phyloP scores from a whole-genome alignment of 1,139 yeast species.

The Groenewaldozyma sp. region DNA sequence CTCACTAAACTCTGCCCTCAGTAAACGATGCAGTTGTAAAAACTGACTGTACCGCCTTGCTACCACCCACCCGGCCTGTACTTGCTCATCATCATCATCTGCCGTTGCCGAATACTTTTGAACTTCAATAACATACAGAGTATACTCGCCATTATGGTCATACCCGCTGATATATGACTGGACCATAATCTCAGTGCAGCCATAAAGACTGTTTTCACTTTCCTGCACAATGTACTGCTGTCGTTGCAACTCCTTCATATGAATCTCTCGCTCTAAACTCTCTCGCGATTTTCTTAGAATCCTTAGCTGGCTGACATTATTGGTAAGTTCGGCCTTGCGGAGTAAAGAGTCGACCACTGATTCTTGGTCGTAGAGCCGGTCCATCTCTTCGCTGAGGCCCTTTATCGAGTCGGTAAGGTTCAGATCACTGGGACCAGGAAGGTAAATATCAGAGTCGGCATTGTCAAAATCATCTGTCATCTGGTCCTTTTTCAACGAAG shows the following conservation, averaged over 20 bases:
- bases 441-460: constrained; percentile 7
- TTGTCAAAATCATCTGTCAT: constrained; percentile 1
- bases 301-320: constrained; percentile 59
- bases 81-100: constrained; percentile 35
- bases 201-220: constrained; percentile 67
- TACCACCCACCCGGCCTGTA: constrained; percentile 78
- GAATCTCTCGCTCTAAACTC: constrained; percentile 61
- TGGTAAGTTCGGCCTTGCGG: constrained; percentile 73
- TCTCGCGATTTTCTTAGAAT: constrained; percentile 57
- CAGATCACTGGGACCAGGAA: constrained; percentile 64
- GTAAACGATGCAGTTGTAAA: constrained; percentile 56
- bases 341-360: constrained; percentile 57
- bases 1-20: constrained; percentile 44
- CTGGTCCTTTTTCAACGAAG: constrained; percentile 5
- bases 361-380: constrained; percentile 51
- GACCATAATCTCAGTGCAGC: constrained; percentile 56
- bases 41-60: constrained; percentile 85
- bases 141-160: constrained; percentile 50
- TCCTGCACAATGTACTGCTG: constrained; percentile 82
- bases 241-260: constrained; percentile 58
- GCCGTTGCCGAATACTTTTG: constrained; percentile 40
- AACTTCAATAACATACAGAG: constrained; percentile 69
- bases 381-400: constrained; percentile 48
- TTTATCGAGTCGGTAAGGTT: constrained; percentile 60
- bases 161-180: constrained; percentile 50